phyloP scores from a whole-genome alignment of 306 rosid species.

The Acacia acuminata region DNA sequence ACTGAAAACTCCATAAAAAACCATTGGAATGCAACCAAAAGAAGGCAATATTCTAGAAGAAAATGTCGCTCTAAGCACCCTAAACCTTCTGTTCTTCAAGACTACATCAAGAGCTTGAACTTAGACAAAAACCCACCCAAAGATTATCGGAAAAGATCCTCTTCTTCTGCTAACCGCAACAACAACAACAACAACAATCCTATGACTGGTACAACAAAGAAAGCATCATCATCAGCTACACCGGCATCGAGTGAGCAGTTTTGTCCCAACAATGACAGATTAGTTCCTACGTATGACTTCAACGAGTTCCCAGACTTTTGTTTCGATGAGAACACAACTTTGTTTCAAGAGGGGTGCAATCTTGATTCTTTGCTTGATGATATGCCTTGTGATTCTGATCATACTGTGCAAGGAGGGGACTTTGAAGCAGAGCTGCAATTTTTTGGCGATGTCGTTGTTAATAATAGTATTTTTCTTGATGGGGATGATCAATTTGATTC shows the following conservation, averaged over 20 bases:
- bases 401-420: constrained; percentile 23
- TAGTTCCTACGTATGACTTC: constrained; percentile 48
- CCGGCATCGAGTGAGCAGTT: not conserved
- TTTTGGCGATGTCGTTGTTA: not conserved
- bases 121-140: constrained; percentile 47
- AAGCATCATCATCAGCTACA: constrained; percentile 6
- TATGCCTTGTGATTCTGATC: constrained; percentile 36
- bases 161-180: not conserved
- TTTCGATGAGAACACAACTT: constrained; percentile 43
- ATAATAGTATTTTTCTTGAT: not conserved
- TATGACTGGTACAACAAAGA: not conserved
- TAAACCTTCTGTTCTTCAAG: constrained; percentile 67
- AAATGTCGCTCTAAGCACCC: constrained; percentile 76
- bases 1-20: constrained; percentile 93
- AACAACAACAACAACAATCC: not conserved
- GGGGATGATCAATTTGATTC: constrained; percentile 22
- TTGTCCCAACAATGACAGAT: constrained; percentile 32
- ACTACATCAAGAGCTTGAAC: constrained; percentile 84
- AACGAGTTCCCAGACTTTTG: constrained; percentile 56
- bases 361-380: constrained; percentile 70
- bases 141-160: constrained; percentile 44
- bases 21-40: constrained; percentile 96
- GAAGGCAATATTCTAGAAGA: constrained; percentile 84
- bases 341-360: constrained; percentile 59
- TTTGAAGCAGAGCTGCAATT: constrained; percentile 11